Base-by-base conservation (phyloP, 2,329 filamentous ascomycete genomes). In the Chaetothyriales sp. region DNA sequence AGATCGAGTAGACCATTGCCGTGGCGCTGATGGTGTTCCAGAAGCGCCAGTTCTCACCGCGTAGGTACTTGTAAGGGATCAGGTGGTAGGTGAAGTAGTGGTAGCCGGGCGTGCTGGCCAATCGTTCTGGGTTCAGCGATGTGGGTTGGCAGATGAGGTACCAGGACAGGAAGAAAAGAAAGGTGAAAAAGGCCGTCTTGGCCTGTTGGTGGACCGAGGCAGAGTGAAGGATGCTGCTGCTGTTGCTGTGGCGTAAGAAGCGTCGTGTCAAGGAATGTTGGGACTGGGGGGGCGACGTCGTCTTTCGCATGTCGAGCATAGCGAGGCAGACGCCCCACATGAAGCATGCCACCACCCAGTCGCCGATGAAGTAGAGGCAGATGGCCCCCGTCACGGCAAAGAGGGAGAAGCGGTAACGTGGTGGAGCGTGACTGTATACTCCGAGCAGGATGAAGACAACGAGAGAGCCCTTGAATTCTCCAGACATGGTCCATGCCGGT, bases 401-500 rank as follows among this genome's bases (percentile, higher is more conserved):
- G 10, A 40, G 33, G 9, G 10, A 5, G 33, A 40, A 40, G 18
- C 44, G 44, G 44, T n/a, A 46, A 10, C 33, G 33, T 13, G 33
- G 10, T 15, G 33, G 33, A 5, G 33, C 33, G 10, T 40, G 33
- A 15, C 33, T 40, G 10, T 40, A 40, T 5, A 40, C 10, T 15
- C 18, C 22, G 19, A 46, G 44, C 44, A 46, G 13, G 8, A 9
- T n/a, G n/a, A 20, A 46, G 7, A 46, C 44, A 18, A 46, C 19
- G 19, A 46, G 18, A 10, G 44, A 46, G 18, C 44, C 44, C 44
- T 46, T 46, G 19, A 46, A 28, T 55, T 72, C 70, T 15, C 71
- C 65, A 0, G 70, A 69, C 18, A 73, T 71, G 4, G 69, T 71
- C 70, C 71, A 73, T 2, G 73, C 62, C 49, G 72, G 69, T 18